Base-by-base conservation (phyloP, 768 basidiomycete species). In the Suillus clintonianus region DNA sequence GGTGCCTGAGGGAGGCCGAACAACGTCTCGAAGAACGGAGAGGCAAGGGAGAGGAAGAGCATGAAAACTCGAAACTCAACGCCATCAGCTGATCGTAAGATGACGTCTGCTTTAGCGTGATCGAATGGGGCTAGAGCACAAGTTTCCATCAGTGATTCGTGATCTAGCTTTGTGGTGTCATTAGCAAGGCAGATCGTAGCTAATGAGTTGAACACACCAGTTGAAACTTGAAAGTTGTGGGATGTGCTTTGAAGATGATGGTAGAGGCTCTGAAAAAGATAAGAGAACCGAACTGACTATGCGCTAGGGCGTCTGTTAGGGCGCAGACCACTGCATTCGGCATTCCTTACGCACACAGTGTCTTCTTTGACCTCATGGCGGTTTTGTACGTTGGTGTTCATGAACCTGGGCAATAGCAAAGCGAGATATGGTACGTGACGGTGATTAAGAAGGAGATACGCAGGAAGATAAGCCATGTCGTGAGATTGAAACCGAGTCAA, bases 11-110 rank as follows among this genome's bases (percentile, higher is more conserved):
- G 70, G 10, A 74, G 63, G 19, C 62, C 43, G 57, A 76, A 70
- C 69, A 77, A 74, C 47, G 66, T 63, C 22, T 63, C 59, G 64
- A 77, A 78, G 54, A 75, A 64, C 0, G 74, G 61, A 13, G 78
- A 77, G 1, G 75, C 70, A 19, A 71, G 65, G 27, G 67, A 58
- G 19, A 76, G 70, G 24, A 75, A 67, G n/a, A 62, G 47, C 30
- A 71, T 74, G 63, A 74, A 71, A 14, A 74, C 61, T 22, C 50
- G 67, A 58, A 76, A 60, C 57, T 76, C 68, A n/a, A 75, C 63
- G 15, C 65, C 64, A 65, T 70, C 72, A 34, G 56, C 61, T 24
- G 68, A 65, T 11, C 57, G 69, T 24, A 69, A 41, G 42, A 68
- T 61, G 58, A 72, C 45, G 48, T 69, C 60, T 27, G 36, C 43